Evolutionary conservation across 2,329 filamentous ascomycete genomes (phyloP).

Genomic region (Colletotrichum sublineola): DNA sequence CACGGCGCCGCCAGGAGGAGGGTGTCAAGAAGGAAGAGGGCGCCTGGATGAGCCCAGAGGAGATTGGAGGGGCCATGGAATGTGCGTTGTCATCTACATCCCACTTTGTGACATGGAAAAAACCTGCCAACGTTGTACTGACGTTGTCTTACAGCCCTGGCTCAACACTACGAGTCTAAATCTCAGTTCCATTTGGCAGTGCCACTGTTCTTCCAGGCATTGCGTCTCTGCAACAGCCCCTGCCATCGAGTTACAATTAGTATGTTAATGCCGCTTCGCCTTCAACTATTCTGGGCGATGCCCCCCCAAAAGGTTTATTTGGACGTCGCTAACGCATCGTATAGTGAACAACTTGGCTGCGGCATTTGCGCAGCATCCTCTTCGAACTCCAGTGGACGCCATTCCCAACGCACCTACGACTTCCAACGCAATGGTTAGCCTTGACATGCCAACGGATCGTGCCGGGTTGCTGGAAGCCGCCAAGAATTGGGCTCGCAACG

Average conservation of each 20-base stretch:
- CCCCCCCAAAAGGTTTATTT: background rate
- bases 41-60: slow-evolving; percentile 76
- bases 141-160: slow-evolving; percentile 69
- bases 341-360: slow-evolving; percentile 84
- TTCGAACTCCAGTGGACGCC: slow-evolving; percentile 48
- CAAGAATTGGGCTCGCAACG: slow-evolving; percentile 83
- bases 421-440: slow-evolving; percentile 24
- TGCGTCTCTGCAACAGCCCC: slow-evolving; percentile 73
- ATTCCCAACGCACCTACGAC: slow-evolving; percentile 34
- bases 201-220: slow-evolving; percentile 87
- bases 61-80: slow-evolving; percentile 82
- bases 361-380: slow-evolving; percentile 77
- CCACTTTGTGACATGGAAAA: background rate
- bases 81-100: slow-evolving; percentile 56
- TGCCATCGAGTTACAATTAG: slow-evolving; percentile 87
- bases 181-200: slow-evolving; percentile 85
- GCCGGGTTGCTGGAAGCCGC: slow-evolving; percentile 77
- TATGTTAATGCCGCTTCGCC: slow-evolving; percentile 55
- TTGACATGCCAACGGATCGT: slow-evolving; percentile 60
- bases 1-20: slow-evolving; percentile 74
- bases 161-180: slow-evolving; percentile 79
- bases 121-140: slow-evolving; percentile 44
- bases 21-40: slow-evolving; percentile 79
- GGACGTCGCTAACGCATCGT: slow-evolving; percentile 30
- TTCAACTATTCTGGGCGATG: background rate